These are phyloP conservation scores for Sporothrix humicola DNA, from an alignment of 2,329 filamentous ascomycete genomes.

Conservation along the genomic window DNA sequence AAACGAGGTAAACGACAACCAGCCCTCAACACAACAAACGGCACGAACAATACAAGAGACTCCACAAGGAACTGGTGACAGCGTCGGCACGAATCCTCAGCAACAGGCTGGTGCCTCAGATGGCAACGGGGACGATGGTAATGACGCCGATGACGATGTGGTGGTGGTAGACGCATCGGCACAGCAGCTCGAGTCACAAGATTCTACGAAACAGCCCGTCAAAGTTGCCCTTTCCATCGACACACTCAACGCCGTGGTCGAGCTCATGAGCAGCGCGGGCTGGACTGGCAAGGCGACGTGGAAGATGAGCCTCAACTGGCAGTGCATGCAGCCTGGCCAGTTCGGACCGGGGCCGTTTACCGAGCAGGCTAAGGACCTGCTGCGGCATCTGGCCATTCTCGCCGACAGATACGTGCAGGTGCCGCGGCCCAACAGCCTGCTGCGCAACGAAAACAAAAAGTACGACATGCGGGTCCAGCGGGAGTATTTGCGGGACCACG, in stretches of 20 bases:
- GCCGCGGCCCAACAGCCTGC: not conserved
- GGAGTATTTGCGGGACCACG: not conserved
- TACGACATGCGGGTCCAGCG: constrained; percentile 18
- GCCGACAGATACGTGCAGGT: not conserved
- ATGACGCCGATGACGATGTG: not conserved
- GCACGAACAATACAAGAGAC: constrained; percentile 14
- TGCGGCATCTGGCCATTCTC: constrained; percentile 4
- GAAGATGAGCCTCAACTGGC: constrained; percentile 30
- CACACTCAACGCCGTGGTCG: not conserved
- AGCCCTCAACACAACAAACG: not conserved
- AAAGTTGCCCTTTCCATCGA: not conserved
- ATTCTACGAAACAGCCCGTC: not conserved
- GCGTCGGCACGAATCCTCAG: not conserved
- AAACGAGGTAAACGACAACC: not conserved
- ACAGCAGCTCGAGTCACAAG: not conserved
- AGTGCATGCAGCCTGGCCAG: not conserved
- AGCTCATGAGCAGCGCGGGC: constrained; percentile 35
- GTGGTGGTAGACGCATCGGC: not conserved
- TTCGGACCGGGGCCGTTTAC: constrained; percentile 26
- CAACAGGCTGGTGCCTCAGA: not conserved
- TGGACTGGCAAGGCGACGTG: constrained; percentile 36
- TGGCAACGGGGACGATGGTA: not conserved
- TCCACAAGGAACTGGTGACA: not conserved
- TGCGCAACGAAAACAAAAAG: not conserved
- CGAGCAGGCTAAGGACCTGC: constrained; percentile 2